phyloP scores from a whole-genome alignment of 768 basidiomycete genomes.

The Vararia minispora region DNA sequence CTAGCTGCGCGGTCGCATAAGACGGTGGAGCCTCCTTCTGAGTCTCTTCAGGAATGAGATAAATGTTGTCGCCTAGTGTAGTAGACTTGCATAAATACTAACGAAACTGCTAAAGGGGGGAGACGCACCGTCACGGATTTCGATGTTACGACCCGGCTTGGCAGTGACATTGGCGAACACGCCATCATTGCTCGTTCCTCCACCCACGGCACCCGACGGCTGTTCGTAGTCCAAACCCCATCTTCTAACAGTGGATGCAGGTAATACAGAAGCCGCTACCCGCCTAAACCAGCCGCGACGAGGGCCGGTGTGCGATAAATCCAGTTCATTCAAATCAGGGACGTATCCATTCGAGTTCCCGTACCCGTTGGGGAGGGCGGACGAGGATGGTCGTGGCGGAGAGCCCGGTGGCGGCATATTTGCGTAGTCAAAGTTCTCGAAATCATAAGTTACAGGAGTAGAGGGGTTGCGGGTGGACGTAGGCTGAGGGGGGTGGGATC shows the following conservation, averaged over 20 bases:
- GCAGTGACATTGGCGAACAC: constrained; percentile 95
- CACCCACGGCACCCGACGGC: constrained; percentile 41
- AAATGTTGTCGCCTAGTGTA: constrained; percentile 52
- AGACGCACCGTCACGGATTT: constrained; percentile 47
- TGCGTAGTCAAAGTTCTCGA: constrained; percentile 69
- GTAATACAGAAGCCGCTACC: constrained; percentile 44
- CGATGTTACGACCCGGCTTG: constrained; percentile 55
- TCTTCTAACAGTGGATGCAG: constrained; percentile 35
- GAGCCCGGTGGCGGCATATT: constrained; percentile 74
- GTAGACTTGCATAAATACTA: constrained; percentile 3
- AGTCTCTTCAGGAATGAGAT: constrained; percentile 71
- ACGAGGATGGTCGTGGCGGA: constrained; percentile 53
- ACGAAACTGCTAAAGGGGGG: constrained; percentile 10
- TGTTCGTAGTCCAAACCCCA: constrained; percentile 31
- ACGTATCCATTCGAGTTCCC: constrained; percentile 70
- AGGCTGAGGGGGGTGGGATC: constrained; percentile 14
- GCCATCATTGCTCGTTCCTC: constrained; percentile 72
- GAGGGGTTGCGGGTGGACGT: constrained; percentile 9
- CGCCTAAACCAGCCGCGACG: constrained; percentile 42
- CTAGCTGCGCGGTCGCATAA: constrained; percentile 84
- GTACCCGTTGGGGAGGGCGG: constrained; percentile 55
- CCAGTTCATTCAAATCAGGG: constrained; percentile 29
- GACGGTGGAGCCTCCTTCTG: constrained; percentile 84
- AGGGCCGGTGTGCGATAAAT: constrained; percentile 18
- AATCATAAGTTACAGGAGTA: constrained; percentile 48